Percentiles rank a stretch among this genome's conserved stretches.
phyloP scores from a whole-genome alignment of 1,139 yeast genomes.

The Yamadazyma epiphylla region DNA sequence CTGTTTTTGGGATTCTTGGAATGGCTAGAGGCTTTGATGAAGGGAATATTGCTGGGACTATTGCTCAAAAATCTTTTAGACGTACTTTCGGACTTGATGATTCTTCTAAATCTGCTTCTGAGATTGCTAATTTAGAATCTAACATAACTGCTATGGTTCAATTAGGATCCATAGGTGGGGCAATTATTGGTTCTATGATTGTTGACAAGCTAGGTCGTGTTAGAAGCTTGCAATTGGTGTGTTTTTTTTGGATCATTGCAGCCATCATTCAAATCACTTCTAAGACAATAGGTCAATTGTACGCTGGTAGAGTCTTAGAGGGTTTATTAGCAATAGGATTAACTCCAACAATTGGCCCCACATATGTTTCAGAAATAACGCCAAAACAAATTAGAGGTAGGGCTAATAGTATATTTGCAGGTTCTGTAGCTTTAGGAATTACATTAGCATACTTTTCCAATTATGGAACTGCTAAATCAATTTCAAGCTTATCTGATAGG shows the following conservation, averaged over 20 bases:
- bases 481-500: slow-evolving; percentile 14
- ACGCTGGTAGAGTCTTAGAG: slow-evolving; percentile 48
- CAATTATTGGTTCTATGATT: slow-evolving; percentile 39
- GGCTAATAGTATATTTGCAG: slow-evolving; percentile 42
- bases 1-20: slow-evolving; percentile 51
- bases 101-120: slow-evolving; percentile 22
- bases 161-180: slow-evolving; percentile 51
- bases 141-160: slow-evolving; percentile 56
- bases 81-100: slow-evolving; percentile 37
- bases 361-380: slow-evolving; percentile 45
- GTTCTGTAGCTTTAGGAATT: slow-evolving; percentile 47
- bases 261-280: slow-evolving; percentile 44
- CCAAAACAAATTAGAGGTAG: slow-evolving; percentile 46
- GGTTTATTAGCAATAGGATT: slow-evolving; percentile 48
- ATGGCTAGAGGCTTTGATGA: slow-evolving; percentile 58
- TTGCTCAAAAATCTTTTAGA: slow-evolving; percentile 38
- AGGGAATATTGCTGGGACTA: slow-evolving; percentile 42
- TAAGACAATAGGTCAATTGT: slow-evolving; percentile 35
- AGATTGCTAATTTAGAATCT: slow-evolving; percentile 40
- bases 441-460: slow-evolving; percentile 45
- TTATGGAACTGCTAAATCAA: slow-evolving; percentile 30
- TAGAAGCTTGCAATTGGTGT: slow-evolving; percentile 39
- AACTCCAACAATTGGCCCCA: slow-evolving; percentile 51
- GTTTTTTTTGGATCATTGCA: slow-evolving; percentile 37
- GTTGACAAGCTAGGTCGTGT: slow-evolving; percentile 50